A percentile compares a stretch with the other conserved stretches of the same genome.
These are phyloP conservation scores for Kondoa malvinella DNA, from an alignment of 768 basidiomycete genomes.

Conservation along the genomic window DNA sequence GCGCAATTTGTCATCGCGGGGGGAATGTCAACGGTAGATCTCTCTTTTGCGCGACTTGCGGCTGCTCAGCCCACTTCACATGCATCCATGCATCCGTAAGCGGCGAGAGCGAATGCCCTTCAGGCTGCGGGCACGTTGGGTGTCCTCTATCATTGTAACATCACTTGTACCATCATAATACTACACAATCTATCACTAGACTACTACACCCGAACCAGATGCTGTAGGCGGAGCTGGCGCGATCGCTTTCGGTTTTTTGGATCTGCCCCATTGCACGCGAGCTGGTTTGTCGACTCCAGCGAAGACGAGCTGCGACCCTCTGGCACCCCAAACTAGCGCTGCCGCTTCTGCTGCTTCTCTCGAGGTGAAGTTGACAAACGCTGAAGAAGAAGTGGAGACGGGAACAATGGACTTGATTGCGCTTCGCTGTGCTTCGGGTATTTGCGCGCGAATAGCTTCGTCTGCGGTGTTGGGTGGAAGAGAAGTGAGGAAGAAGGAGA, in stretches of 20 bases:
- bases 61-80: not conserved
- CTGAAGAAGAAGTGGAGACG: constrained; percentile 64
- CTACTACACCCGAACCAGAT: not conserved
- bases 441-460: constrained; percentile 47
- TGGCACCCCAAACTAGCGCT: constrained; percentile 34
- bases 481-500: not conserved
- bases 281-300: constrained; percentile 9
- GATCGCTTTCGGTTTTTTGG: constrained; percentile 10
- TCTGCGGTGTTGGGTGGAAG: constrained; percentile 45
- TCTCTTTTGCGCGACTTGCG: not conserved
- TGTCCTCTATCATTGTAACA: not conserved
- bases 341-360: constrained; percentile 68
- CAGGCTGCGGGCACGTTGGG: constrained; percentile 1
- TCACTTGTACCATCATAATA: not conserved
- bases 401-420: constrained; percentile 70
- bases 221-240: not conserved
- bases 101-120: not conserved
- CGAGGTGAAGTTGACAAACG: constrained; percentile 84
- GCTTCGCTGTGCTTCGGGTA: constrained; percentile 43
- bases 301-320: constrained; percentile 2
- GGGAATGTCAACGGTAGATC: not conserved
- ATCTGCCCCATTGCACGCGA: constrained; percentile 18
- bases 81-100: not conserved
- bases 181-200: not conserved
- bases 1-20: constrained; percentile 3